These are phyloP conservation scores for Pseudotsuga menziesii DNA, from an alignment of 75 land plant genomes.

Conservation along the genomic window DNA sequence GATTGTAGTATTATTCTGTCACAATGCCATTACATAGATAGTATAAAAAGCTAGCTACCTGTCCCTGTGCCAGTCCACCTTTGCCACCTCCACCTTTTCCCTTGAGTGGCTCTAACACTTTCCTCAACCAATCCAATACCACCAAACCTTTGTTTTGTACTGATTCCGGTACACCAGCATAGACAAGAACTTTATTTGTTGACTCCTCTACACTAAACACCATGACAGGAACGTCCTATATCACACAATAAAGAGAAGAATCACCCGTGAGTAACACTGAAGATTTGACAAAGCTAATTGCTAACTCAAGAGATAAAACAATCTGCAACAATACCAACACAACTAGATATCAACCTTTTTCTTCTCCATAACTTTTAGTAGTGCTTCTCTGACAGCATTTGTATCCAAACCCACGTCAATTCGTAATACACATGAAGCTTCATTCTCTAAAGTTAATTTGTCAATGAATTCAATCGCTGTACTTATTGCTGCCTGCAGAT, in stretches of 20 bases:
- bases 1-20: neutral
- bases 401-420: slow-evolving; percentile 90
- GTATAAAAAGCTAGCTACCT: slow-evolving; percentile 37
- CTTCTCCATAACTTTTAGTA: slow-evolving; percentile 53
- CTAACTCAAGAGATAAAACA: neutral
- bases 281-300: neutral
- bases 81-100: slow-evolving; percentile 91
- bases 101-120: slow-evolving; percentile 57
- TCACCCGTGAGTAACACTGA: neutral
- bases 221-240: slow-evolving; percentile 79
- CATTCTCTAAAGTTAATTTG: slow-evolving; percentile 44
- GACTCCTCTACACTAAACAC: slow-evolving; percentile 76
- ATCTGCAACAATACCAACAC: neutral
- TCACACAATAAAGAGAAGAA: neutral
- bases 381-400: slow-evolving; percentile 84
- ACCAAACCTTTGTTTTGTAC: slow-evolving; percentile 33
- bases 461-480: slow-evolving; percentile 60
- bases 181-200: slow-evolving; percentile 80
- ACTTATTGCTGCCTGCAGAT: slow-evolving; percentile 65
- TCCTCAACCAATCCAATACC: slow-evolving; percentile 68
- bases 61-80: slow-evolving; percentile 86
- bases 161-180: slow-evolving; percentile 79
- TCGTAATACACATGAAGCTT: slow-evolving; percentile 50
- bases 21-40: neutral
- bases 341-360: slow-evolving; percentile 47